Conservation (phyloP, 495 filamentous ascomycete genomes). For the Trichoderma reesei region DNA sequence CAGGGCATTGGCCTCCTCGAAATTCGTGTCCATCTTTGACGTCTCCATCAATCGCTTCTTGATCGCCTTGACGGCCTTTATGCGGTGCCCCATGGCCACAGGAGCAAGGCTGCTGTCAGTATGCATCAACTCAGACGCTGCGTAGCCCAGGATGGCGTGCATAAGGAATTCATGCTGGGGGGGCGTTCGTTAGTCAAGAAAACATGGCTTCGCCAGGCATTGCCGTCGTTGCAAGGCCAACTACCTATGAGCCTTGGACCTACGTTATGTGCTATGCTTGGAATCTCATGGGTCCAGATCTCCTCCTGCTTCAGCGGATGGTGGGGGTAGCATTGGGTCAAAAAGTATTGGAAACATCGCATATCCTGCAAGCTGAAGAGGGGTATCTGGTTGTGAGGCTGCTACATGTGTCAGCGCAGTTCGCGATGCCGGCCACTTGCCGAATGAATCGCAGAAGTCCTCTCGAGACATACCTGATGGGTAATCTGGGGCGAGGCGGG, state of each 20-base stretch:
- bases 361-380: conserved; percentile 48
- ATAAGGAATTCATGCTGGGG: conserved; percentile 43
- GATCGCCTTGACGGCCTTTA: conserved; percentile 47
- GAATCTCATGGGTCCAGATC: conserved; percentile 49
- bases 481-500: conserved; percentile 34
- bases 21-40: conserved; percentile 20
- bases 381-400: conserved; percentile 35
- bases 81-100: conserved; percentile 42
- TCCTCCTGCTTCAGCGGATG: conserved; percentile 48
- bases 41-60: conserved; percentile 34
- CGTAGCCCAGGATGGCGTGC: conserved; percentile 50
- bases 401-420: not conserved
- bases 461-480: conserved; percentile 26
- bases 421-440: not conserved
- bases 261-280: conserved; percentile 47
- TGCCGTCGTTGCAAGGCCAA: not conserved
- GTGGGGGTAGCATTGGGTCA: conserved; percentile 46
- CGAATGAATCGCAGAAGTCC: not conserved
- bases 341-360: conserved; percentile 55
- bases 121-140: conserved; percentile 43
- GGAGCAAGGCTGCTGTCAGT: conserved; percentile 21
- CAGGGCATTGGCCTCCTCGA: conserved; percentile 37
- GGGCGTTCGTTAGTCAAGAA: not conserved
- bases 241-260: conserved; percentile 9
- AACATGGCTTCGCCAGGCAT: not conserved